phyloP scores from a whole-genome alignment of 768 basidiomycete genomes.

The Glaciozyma martinii region DNA sequence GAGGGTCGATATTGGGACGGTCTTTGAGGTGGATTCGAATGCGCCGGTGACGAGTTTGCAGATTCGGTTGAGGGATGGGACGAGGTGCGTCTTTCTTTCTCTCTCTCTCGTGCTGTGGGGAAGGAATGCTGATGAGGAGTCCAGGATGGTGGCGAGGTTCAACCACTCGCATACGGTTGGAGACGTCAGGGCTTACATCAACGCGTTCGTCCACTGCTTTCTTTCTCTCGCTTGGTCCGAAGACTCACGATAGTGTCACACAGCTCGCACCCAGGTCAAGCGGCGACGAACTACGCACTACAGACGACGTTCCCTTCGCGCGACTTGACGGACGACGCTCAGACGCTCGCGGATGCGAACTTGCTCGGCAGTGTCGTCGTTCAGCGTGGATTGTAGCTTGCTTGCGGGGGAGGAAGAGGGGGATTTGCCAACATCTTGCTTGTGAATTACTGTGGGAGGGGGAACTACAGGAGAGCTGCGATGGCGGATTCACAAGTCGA shows the following conservation, averaged over 20 bases:
- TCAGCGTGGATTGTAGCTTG: constrained; percentile 48
- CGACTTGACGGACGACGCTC: constrained; percentile 54
- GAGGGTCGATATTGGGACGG: constrained; percentile 33
- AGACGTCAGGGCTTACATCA: constrained; percentile 78
- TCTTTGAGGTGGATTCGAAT: constrained; percentile 72
- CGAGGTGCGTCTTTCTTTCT: constrained; percentile 50
- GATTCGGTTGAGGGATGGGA: constrained; percentile 81
- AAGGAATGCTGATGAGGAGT: not conserved
- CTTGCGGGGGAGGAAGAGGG: too few species aligned
- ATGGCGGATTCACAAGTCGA: not conserved
- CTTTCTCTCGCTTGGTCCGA: not conserved
- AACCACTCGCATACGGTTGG: constrained; percentile 82
- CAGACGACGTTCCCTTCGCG: constrained; percentile 82
- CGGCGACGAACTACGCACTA: constrained; percentile 59
- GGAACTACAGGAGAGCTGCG: not conserved
- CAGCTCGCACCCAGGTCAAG: constrained; percentile 64
- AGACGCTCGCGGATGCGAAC: constrained; percentile 63
- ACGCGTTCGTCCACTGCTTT: constrained; percentile 53
- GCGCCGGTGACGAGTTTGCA: constrained; percentile 82
- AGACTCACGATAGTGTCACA: not conserved
- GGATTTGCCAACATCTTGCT: not conserved
- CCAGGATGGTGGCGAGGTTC: constrained; percentile 71
- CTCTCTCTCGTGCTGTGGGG: not conserved
- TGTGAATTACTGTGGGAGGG: not conserved
- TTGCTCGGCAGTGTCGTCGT: constrained; percentile 75